Percentiles rank a stretch among this genome's conserved stretches.
phyloP scores from a whole-genome alignment of 1,284 basidiomycete species.

The Rhodotorula sp. region DNA sequence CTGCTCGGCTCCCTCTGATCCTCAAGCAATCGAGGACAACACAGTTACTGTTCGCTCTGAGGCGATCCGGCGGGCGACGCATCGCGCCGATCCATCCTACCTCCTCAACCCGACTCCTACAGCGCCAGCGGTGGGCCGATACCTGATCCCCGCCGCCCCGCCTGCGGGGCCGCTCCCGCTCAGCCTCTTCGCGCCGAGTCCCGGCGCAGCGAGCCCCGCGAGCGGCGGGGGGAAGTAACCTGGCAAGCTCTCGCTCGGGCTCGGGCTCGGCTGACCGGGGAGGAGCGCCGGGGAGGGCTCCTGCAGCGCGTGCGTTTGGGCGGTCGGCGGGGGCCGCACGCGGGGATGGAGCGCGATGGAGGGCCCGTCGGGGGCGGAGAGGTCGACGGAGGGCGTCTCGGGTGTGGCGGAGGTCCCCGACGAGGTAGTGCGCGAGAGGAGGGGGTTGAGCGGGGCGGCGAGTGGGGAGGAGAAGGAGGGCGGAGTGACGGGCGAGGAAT shows the following conservation, averaged over 20 bases:
- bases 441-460: not conserved
- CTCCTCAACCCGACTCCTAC: not conserved
- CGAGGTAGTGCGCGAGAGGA: conserved; percentile 1
- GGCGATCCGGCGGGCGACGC: too few species aligned
- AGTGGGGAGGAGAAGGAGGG: not conserved
- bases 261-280: conserved; percentile 10
- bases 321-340: conserved; percentile 1
- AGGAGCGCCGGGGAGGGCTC: too few species aligned
- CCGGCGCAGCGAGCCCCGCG: not conserved
- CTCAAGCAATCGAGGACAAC: too few species aligned
- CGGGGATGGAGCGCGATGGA: conserved; percentile 31
- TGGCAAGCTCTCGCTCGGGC: conserved; percentile 36
- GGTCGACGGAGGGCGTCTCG: conserved; percentile 30
- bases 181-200: not conserved
- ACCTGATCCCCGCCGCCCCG: not conserved
- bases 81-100: too few species aligned
- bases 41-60: too few species aligned
- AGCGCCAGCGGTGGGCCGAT: not conserved
- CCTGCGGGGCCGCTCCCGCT: not conserved
- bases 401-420: not conserved
- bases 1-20: not conserved
- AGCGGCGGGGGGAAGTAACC: conserved; percentile 16
- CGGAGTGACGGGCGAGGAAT: not conserved
- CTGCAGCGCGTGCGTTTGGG: not conserved
- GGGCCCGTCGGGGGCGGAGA: conserved; percentile 29